Evolutionary conservation across 371 early-diverging fungal species (phyloP).

Genomic region (Gilbertella persicaria): DNA sequence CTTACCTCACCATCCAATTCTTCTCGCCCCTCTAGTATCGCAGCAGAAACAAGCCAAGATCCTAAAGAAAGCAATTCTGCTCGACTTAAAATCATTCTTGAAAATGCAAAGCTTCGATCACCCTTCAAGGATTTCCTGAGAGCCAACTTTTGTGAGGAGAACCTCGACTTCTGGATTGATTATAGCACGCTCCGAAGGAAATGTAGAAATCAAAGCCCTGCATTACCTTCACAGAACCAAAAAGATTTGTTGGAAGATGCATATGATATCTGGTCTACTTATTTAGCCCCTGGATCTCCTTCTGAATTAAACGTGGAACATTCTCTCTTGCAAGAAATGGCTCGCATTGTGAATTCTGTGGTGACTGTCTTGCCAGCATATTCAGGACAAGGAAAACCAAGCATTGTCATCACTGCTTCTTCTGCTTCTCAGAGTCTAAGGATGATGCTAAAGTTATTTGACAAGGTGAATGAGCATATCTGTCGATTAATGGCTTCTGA

Average conservation of each 20-base stretch:
- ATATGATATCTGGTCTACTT: slow-evolving; percentile 63
- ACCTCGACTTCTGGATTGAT: slow-evolving; percentile 71
- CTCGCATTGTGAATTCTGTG: slow-evolving; percentile 44
- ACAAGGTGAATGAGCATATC: slow-evolving; percentile 68
- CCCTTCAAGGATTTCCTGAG: slow-evolving; percentile 67
- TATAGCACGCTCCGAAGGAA: slow-evolving; percentile 42
- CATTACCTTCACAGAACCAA: slow-evolving; percentile 30
- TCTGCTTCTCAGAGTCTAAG: slow-evolving; percentile 42
- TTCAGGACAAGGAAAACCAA: slow-evolving; percentile 35
- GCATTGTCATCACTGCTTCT: slow-evolving; percentile 40
- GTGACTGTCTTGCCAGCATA: slow-evolving; percentile 38
- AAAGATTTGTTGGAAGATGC: slow-evolving; percentile 60
- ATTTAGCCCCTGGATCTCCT: slow-evolving; percentile 54
- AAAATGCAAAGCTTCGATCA: slow-evolving; percentile 56
- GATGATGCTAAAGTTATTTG: slow-evolving; percentile 60
- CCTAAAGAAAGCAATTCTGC: slow-evolving; percentile 57
- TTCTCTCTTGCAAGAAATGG: slow-evolving; percentile 48
- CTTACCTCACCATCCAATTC: slow-evolving; percentile 1
- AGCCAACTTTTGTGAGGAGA: slow-evolving; percentile 74
- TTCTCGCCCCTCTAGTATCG: slow-evolving; percentile 17
- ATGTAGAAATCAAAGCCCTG: slow-evolving; percentile 40
- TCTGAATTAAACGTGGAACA: slow-evolving; percentile 65
- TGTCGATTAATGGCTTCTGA: slow-evolving; percentile 78
- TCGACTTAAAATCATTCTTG: slow-evolving; percentile 63
- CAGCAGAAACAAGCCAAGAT: slow-evolving; percentile 13